Evolutionary conservation across 1,139 yeast genomes (phyloP), one percentile per base, ranked within the genome.

Genomic region (Hansenula sp.): DNA sequence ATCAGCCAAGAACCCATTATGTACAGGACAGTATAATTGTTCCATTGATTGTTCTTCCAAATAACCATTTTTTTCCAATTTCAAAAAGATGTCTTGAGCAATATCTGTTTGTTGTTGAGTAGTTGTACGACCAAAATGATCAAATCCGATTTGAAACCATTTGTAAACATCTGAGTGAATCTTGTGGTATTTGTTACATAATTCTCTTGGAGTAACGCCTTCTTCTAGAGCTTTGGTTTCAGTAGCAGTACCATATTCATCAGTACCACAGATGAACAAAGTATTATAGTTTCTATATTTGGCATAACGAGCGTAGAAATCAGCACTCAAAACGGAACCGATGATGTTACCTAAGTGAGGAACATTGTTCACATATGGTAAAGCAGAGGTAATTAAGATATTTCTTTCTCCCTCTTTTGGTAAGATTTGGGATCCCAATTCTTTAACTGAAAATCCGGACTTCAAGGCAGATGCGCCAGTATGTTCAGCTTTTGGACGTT

Each of bases 241-340:
- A 24, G 99, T 93, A 41, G 99, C 99, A 49, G 99, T 93, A 63
- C 99, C 99, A 64, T 93, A 94, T 68, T 93, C 99, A 64, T 93
- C 99, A 33, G 99, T 94, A 68, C 99, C 99, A 69, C 99, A 90
- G 47, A 93, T 70, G 60, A 72, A 93, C 50, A 93, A 70, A 19
- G 96, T 75, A 63, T 91, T 93, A 71, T 85, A 84, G 66, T 90
- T 88, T 71, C 97, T 81, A 54, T 85, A 82, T 66, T 90, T 91
- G 61, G 87, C 81, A 67, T 87, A 93, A 63, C 99, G 82, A 45
- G 98, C 77, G 68, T 79, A 94, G 51, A 93, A 88, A 71, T 93
- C 99, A 31, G 99, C 99, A 47, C 93, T 81, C 52, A 93, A 76
- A 31, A 93, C 98, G 34, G 96, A 85, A 9, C 99, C 99, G 47